Base-by-base conservation (phyloP, 768 basidiomycete genomes). In the Tricholoma terreum region DNA sequence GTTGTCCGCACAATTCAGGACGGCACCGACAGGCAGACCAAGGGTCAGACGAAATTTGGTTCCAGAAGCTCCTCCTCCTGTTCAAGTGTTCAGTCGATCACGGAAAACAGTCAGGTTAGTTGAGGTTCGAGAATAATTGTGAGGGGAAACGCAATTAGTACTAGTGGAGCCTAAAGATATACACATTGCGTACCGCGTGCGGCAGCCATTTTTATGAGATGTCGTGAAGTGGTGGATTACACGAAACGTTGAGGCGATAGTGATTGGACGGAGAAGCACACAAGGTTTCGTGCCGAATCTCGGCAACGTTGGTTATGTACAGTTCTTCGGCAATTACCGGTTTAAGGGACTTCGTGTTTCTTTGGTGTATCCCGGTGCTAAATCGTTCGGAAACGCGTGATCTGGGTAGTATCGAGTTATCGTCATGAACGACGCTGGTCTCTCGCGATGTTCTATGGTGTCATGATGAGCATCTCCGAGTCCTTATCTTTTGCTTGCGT, bases 1-100 rank as follows among this genome's bases (percentile, higher is more conserved):
- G 87, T 99, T 99, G 82, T 99, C 97, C 51, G 94, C 94, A 76
- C 97, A 97, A 76, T 96, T 96, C 71, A 97, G 80, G 62, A 97
- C 94, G 65, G 94, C 94, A 63, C 92, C 93, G 62, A 91, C 90
- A 60, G 92, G 94, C 53, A 95, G 88, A 91, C 90, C 92, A 62
- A 92, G 85, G 49, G 90, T 95, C 81, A 98, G 81, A 67, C 94
- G 87, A 85, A 89, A 98, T 79, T 98, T 99, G 78, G 91, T 94
- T 72, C 96, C 96, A 68, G 93, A 84, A 61, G 88, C 84, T 71
- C 83, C 85, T 67, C 76, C 80, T 72, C 71, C 77, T 81, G 58
- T 33, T 51, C 1, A 49, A 30, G 31, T 54, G 8, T 36, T 21
- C 52, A 30, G 15, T 46, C 40, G 51, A 34, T 55, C 51, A 36